phyloP scores from a whole-genome alignment of 345 rosid genomes.

The Anastatica hierochuntica region DNA sequence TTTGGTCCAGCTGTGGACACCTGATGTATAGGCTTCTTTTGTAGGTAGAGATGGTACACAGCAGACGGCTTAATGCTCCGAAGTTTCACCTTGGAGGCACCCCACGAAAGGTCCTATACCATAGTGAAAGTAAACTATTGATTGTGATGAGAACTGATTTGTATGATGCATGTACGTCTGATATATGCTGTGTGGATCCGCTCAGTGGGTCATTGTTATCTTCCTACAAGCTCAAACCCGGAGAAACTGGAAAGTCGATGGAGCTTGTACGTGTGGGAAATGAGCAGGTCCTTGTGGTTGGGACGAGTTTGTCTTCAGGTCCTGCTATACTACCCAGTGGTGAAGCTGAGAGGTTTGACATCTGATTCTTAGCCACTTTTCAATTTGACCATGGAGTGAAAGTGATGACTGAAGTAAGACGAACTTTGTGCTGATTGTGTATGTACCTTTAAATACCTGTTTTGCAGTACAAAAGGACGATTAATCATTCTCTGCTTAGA shows the following conservation, averaged over 20 bases:
- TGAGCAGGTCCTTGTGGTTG: slow-evolving; percentile 78
- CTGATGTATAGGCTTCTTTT: slow-evolving; percentile 22
- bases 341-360: slow-evolving; percentile 85
- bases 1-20: slow-evolving; percentile 3
- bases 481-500: slow-evolving; percentile 66
- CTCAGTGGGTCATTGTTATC: slow-evolving; percentile 64
- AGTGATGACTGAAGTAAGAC: slow-evolving; percentile 7
- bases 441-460: slow-evolving; percentile 15
- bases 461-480: slow-evolving; percentile 84
- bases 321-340: slow-evolving; percentile 96
- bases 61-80: slow-evolving; percentile 82
- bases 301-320: slow-evolving; percentile 82
- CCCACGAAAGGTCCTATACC: slow-evolving; percentile 85
- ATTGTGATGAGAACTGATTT: slow-evolving; percentile 91
- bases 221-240: slow-evolving; percentile 59
- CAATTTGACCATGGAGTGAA: slow-evolving; percentile 8
- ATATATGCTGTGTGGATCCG: slow-evolving; percentile 85
- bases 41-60: slow-evolving; percentile 93
- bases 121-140: slow-evolving; percentile 71
- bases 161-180: slow-evolving; percentile 54
- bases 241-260: slow-evolving; percentile 93
- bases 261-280: slow-evolving; percentile 74
- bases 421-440: slow-evolving; percentile 13
- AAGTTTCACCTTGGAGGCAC: slow-evolving; percentile 96
- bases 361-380: slow-evolving; percentile 11